These are phyloP conservation scores for Spergularia bocconei DNA, from an alignment of 148 eudicot species.

Conservation along the genomic window DNA sequence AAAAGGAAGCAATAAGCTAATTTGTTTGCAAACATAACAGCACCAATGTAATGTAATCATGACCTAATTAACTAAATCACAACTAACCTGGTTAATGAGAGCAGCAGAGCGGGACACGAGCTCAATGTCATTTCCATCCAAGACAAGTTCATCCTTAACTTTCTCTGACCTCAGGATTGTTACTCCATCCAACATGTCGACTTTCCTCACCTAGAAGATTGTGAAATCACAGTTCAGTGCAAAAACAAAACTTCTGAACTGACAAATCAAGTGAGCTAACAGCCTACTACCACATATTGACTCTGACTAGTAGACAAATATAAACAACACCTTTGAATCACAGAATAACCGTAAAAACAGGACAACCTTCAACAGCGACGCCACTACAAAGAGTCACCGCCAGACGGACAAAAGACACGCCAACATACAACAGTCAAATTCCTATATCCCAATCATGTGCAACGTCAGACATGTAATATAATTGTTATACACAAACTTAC, in stretches of 20 bases:
- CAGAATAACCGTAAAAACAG: background rate
- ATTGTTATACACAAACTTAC: no score
- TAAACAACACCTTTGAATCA: background rate
- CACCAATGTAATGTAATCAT: background rate
- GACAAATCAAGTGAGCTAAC: background rate
- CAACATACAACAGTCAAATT: no score
- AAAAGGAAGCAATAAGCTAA: background rate
- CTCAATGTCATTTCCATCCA: constrained; percentile 66
- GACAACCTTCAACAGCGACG: background rate
- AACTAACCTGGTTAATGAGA: constrained; percentile 47
- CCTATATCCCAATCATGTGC: no score
- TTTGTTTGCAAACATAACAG: background rate
- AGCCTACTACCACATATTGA: background rate
- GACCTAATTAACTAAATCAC: background rate
- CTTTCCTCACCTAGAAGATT: constrained; percentile 50
- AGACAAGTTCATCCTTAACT: constrained; percentile 59
- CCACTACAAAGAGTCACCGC: no score
- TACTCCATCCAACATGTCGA: constrained; percentile 66
- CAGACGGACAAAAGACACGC: no score
- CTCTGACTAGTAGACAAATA: background rate
- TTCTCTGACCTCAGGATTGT: constrained; percentile 51
- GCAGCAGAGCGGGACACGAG: constrained; percentile 65
- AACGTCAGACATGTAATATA: no score
- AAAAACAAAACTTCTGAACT: background rate
- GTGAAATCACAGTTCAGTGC: background rate